These are phyloP conservation scores for Aspergillus novoparasiticus DNA, from an alignment of 2,329 filamentous ascomycete species.

Conservation along the genomic window DNA sequence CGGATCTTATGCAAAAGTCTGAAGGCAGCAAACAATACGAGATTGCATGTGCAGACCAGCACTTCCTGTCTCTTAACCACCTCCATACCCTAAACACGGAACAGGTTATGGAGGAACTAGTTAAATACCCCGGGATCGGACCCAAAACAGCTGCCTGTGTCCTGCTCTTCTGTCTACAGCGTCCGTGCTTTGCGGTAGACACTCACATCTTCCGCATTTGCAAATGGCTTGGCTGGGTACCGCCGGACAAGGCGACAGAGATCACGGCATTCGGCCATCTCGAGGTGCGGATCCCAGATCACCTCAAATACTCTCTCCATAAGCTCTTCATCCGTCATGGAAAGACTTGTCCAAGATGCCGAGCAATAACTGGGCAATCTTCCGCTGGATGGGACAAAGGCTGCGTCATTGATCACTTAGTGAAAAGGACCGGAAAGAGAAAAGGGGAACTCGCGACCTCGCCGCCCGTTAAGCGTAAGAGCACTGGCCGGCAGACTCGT, in stretches of 20 bases:
- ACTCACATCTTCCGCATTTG: conserved; percentile 67
- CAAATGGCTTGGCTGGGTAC: conserved; percentile 65
- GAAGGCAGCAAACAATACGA: conserved; percentile 59
- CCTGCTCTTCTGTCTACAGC: conserved; percentile 64
- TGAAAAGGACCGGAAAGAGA: conserved; percentile 58
- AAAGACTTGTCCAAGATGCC: conserved; percentile 62
- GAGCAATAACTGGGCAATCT: conserved; percentile 61
- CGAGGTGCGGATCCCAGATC: conserved; percentile 62
- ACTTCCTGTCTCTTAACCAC: conserved; percentile 67
- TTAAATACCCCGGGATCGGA: conserved; percentile 64
- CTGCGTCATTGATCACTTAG: conserved; percentile 66
- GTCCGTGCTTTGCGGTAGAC: conserved; percentile 66
- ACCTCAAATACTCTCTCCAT: conserved; percentile 65
- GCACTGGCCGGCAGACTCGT: neutral
- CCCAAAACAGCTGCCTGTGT: conserved; percentile 69
- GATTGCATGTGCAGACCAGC: conserved; percentile 58
- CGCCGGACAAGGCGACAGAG: conserved; percentile 48
- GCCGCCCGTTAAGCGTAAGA: conserved; percentile 5
- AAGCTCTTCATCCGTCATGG: conserved; percentile 65
- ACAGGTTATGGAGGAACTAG: conserved; percentile 60
- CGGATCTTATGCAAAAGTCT: conserved; percentile 45
- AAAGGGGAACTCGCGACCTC: conserved; percentile 25
- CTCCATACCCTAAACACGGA: conserved; percentile 58
- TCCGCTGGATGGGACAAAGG: conserved; percentile 65
- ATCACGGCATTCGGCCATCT: conserved; percentile 60